A percentile compares a stretch with the other conserved stretches of the same genome.
phyloP scores from a whole-genome alignment of 1,284 basidiomycete species.

The Sparassis latifolia region DNA sequence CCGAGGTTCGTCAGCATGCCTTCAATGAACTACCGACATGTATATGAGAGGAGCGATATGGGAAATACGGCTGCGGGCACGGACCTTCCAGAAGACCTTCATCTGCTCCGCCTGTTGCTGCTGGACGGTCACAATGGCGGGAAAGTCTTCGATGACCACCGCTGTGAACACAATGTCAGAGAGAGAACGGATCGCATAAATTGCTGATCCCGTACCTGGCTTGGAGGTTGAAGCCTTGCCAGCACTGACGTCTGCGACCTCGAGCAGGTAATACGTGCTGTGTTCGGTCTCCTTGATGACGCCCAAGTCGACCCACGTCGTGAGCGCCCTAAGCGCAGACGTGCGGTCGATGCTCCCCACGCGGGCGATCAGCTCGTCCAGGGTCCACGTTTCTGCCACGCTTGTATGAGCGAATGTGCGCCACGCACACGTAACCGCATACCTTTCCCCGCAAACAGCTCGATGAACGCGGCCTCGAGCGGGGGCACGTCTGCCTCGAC shows the following conservation, averaged over 20 bases:
- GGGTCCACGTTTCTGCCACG: constrained; percentile 56
- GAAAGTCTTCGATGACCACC: constrained; percentile 37
- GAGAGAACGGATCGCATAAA: not conserved
- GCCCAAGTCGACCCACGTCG: constrained; percentile 80
- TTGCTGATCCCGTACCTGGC: no score
- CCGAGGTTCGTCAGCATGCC: constrained; percentile 84
- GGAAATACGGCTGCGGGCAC: not conserved
- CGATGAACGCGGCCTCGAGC: constrained; percentile 84
- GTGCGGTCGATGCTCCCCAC: constrained; percentile 61
- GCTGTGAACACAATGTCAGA: constrained; percentile 6
- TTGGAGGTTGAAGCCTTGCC: no score
- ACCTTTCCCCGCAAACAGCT: constrained; percentile 76
- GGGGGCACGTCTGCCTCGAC: constrained; percentile 76
- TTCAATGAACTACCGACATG: constrained; percentile 55
- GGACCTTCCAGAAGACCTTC: constrained; percentile 80
- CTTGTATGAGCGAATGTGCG: not conserved
- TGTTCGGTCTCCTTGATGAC: constrained; percentile 67
- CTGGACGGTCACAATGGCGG: constrained; percentile 51
- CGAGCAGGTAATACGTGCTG: constrained; percentile 56
- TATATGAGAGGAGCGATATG: constrained; percentile 8
- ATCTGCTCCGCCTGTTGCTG: constrained; percentile 81
- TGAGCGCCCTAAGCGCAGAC: constrained; percentile 64
- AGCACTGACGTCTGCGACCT: constrained; percentile 38
- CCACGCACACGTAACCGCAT: not conserved
- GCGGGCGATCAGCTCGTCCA: constrained; percentile 56